phyloP scores from a whole-genome alignment of 805 yeast genomes.

The Saccharomycopsis sp. region DNA sequence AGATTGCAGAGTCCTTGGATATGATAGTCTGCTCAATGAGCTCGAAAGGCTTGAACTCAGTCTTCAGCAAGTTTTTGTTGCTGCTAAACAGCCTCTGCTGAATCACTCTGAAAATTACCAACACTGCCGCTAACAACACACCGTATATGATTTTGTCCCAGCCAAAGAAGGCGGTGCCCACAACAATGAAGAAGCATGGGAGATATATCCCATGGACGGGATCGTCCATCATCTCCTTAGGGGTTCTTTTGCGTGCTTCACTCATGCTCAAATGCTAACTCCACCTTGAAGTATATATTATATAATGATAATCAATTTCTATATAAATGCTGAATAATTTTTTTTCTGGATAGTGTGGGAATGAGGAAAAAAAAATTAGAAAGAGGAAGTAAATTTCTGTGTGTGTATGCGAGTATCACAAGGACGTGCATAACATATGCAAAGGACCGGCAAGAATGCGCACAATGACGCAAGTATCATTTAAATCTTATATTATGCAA shows the following conservation, averaged over 20 bases:
- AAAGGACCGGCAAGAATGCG: too few relatives aligned
- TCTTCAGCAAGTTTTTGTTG: constrained; percentile 38
- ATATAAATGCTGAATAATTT: too few relatives aligned
- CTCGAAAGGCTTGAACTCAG: constrained; percentile 58
- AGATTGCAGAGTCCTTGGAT: constrained; percentile 61
- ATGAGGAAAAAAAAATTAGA: too few relatives aligned
- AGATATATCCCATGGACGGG: constrained; percentile 72
- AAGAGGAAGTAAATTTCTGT: too few relatives aligned
- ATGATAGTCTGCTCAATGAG: constrained; percentile 65
- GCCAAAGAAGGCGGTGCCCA: constrained; percentile 51
- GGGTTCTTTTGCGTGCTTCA: constrained; percentile 4
- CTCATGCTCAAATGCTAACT: too few relatives aligned
- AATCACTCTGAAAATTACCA: constrained; percentile 30
- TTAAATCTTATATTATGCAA: too few relatives aligned
- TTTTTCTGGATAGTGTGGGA: too few relatives aligned
- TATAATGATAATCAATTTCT: too few relatives aligned
- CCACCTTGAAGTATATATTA: too few relatives aligned
- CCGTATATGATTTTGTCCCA: constrained; percentile 25
- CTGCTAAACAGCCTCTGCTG: constrained; percentile 21
- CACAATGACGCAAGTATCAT: too few relatives aligned
- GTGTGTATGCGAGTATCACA: too few relatives aligned
- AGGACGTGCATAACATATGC: too few relatives aligned
- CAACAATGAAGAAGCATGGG: constrained; percentile 51
- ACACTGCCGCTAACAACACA: constrained; percentile 24
- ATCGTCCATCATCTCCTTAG: constrained; percentile 10